Evolutionary conservation across 306 rosid genomes (phyloP), one percentile per base, ranked within the genome.

Genomic region (Carpinus viminea): DNA sequence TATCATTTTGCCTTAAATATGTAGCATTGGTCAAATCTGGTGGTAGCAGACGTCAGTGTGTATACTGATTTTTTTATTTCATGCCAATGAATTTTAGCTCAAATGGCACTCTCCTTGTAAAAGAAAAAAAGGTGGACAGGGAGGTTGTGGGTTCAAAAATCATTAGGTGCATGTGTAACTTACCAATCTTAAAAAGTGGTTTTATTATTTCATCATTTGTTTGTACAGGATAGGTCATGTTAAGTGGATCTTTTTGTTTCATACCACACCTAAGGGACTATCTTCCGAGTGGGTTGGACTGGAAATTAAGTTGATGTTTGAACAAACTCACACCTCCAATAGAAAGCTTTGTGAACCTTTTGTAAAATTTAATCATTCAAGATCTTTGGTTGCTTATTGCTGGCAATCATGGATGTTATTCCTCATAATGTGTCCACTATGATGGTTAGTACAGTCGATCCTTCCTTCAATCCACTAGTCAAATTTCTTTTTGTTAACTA

Each of bases 1-100:
- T 92, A 79, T 47, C 74, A 13, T 73, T 84, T 79, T 68, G 38
- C 78, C 46, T 84, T 70, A 60, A 53, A 57, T 20, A 21, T 81
- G 70, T 38, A 20, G 62, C 15, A 50, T 62, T 64, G 11, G 59
- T 65, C 55, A 78, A 51, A 57, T 52, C 28, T 80, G 62, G 47
- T 47, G 53, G 66, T 18, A 78, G 41, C 46, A 51, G 68, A 12
- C 74, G 62, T 54, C 26, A 18, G 41, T 77, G 66, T 65, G 62
- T 55, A 48, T 72, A 10, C 38, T 51, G 36, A 76, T 38, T 47
- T 45, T n/a, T 13, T 79, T 38, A 41, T 31, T 38, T 3, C 6
- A 2, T 59, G 16, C 15, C 4, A 59, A 21, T 21, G 36, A 12
- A 11, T 24, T 21, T 24, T n/a, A 59, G 65, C 34, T 59, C 65